Evolutionary conservation across 2,329 filamentous ascomycete species (phyloP), one percentile per base, ranked within the genome.

Genomic region (Penicillium psychrosexuale): DNA sequence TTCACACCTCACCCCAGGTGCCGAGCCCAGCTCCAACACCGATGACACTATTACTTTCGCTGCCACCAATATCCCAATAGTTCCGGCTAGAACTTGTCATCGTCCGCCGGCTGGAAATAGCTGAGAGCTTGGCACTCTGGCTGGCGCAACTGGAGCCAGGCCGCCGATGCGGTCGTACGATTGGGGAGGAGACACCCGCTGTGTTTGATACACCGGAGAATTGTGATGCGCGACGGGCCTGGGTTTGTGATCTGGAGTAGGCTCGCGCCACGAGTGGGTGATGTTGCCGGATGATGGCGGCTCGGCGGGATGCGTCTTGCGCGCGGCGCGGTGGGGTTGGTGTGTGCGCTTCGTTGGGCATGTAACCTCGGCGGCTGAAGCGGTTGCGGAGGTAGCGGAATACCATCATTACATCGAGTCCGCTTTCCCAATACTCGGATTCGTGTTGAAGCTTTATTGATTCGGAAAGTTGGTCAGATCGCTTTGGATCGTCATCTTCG

Each of bases 51-150:
- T 88, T 88, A 52, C 89, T 92, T 2, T 89, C 89, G 64, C 86
- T 91, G 6, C 85, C 89, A 27, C 90, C 90, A 61, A 96, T 84
- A 71, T 96, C 92, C 92, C 92, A 97, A 72, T 95, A 97, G 69
- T 96, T 90, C 50, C 91, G 79, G 43, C 86, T 90, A 42, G 89
- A 92, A 33, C 84, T 82, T 4, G 76, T 75, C 52, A 79, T 62
- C 0, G 73, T 75, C 49, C 82, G 79, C 65, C 81, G 80, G 37
- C 84, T 86, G 33, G 84, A 90, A 63, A 87, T 85, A 70, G 84
- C 86, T 17, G 85, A 90, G 64, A 87, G 84, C 71, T 88, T 87
- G 8, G 90, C 90, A 72, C 90, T 95, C 74, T 96, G 90, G 68
- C 90, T 96, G 4, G 90, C 91, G 71, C 91, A 96, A 71, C 89